A percentile compares a stretch with the other conserved stretches of the same genome.
These are phyloP conservation scores for Acacia melanoxylon DNA, from an alignment of 306 rosid genomes.

Conservation along the genomic window DNA sequence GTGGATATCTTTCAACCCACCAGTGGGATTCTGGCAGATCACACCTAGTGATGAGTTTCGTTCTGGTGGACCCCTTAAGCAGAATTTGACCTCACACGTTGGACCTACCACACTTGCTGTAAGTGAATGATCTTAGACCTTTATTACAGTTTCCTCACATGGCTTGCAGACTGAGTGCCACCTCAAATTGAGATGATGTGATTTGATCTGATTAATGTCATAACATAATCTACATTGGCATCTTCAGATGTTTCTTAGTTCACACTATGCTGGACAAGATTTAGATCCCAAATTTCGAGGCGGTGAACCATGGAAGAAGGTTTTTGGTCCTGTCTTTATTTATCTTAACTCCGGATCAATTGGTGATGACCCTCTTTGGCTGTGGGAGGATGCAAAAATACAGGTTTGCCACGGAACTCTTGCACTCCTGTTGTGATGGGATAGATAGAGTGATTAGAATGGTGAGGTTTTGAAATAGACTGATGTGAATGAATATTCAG, in stretches of 20 bases:
- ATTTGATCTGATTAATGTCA: conserved; percentile 25
- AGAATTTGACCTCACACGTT: conserved; percentile 75
- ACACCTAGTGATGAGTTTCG: conserved; percentile 78
- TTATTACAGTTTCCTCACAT: conserved; percentile 17
- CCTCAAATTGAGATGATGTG: neutral
- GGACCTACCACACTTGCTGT: conserved; percentile 86
- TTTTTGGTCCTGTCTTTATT: conserved; percentile 76
- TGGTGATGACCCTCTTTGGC: conserved; percentile 45
- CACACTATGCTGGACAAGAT: conserved; percentile 85
- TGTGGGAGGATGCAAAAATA: conserved; percentile 85
- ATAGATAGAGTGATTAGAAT: conserved; percentile 28
- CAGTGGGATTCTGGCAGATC: conserved; percentile 80
- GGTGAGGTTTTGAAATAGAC: conserved; percentile 26
- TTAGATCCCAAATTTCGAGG: conserved; percentile 52
- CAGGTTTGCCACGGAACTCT: conserved; percentile 53
- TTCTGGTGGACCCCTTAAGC: conserved; percentile 88
- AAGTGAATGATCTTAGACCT: conserved; percentile 41
- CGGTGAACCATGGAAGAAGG: conserved; percentile 90
- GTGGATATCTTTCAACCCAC: conserved; percentile 73
- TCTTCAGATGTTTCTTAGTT: conserved; percentile 79
- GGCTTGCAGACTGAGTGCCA: conserved; percentile 22
- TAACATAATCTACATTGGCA: conserved; percentile 27
- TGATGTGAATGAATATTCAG: conserved; percentile 51
- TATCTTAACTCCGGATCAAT: conserved; percentile 58
- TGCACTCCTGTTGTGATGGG: conserved; percentile 34